A percentile compares a stretch with the other conserved stretches of the same genome.
Conservation (phyloP, 768 basidiomycete genomes). For the Tulasnella sp. region DNA sequence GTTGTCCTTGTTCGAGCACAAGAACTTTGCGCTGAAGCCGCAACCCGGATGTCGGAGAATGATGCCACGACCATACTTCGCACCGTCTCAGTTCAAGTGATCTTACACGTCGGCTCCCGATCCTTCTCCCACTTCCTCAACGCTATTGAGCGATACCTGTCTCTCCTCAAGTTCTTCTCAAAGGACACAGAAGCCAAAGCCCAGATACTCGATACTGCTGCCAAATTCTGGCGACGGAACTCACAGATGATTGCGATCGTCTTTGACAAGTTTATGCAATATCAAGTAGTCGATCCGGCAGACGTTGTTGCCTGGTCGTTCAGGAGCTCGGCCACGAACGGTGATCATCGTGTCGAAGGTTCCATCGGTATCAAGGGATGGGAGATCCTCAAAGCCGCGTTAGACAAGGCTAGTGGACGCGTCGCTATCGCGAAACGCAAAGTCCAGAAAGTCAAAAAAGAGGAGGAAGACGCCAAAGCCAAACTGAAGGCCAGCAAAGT, state of each 20-base stretch:
- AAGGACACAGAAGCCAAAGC: constrained; percentile 39
- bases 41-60: constrained; percentile 38
- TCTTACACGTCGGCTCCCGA: constrained; percentile 84
- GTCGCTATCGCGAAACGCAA: constrained; percentile 70
- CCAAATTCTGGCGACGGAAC: constrained; percentile 76
- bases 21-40: constrained; percentile 54
- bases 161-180: constrained; percentile 59
- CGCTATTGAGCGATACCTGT: constrained; percentile 90
- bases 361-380: constrained; percentile 54
- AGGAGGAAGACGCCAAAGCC: constrained; percentile 80
- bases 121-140: constrained; percentile 98
- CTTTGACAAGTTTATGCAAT: constrained; percentile 96
- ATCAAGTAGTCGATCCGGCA: constrained; percentile 90
- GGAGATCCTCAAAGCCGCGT: constrained; percentile 71
- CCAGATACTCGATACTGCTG: constrained; percentile 63
- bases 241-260: constrained; percentile 86
- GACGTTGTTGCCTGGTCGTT: constrained; percentile 89
- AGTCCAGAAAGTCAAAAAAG: constrained; percentile 67
- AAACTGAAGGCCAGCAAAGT: constrained; percentile 34
- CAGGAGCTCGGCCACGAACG: constrained; percentile 31
- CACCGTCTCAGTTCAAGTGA: constrained; percentile 76
- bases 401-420: constrained; percentile 88
- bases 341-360: constrained; percentile 34
- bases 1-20: constrained; percentile 73
- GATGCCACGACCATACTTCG: constrained; percentile 62